Evolutionary conservation across 2,329 filamentous ascomycete genomes (phyloP), one percentile per base, ranked within the genome.

Genomic region (Verticillium nubilum): DNA sequence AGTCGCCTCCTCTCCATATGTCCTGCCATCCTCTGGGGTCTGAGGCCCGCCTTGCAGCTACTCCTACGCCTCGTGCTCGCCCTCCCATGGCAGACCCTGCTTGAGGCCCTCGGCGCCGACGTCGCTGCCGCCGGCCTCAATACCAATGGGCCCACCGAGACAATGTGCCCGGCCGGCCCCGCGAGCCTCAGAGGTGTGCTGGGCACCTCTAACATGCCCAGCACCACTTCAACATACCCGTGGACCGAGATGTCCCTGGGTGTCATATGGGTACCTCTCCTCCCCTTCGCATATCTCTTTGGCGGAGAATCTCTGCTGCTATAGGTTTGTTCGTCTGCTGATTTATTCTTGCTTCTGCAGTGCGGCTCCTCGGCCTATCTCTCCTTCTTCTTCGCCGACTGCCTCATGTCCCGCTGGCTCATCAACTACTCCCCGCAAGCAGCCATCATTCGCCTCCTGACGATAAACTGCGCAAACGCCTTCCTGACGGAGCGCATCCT

Each of bases 341-440:
- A 60, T 64, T n/a, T n/a, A n/a, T n/a, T 35, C 58, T 57, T 59
- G 66, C 50, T 61, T 60, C 6, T 27, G 25, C 67, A 91, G 89
- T 92, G 89, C 76, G 86, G 84, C 68, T 87, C 89, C 60, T 90
- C 88, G 23, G 90, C 87, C 58, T 91, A 92, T 72, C 81, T 92
- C 61, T 89, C 88, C 56, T 93, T 91, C 73, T 90, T 91, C 77
- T 93, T 93, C 71, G 90, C 89, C 60, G 90, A 93, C 74, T 91
- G 89, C 73, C 83, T 93, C 67, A 92, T 93, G 89, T 92, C 89
- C 62, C 80, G 90, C 74, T 93, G 90, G 88, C 87, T 95, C 67
- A 81, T 94, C 66, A 89, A 92, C 72, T 95, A 94, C 75, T 92
- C 90, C 15, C 90, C 91, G 2, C 84, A 86, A 72, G 91, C 90